Evolutionary conservation across 75 land plant species (phyloP).

Genomic region (Pinus albicaulis): DNA sequence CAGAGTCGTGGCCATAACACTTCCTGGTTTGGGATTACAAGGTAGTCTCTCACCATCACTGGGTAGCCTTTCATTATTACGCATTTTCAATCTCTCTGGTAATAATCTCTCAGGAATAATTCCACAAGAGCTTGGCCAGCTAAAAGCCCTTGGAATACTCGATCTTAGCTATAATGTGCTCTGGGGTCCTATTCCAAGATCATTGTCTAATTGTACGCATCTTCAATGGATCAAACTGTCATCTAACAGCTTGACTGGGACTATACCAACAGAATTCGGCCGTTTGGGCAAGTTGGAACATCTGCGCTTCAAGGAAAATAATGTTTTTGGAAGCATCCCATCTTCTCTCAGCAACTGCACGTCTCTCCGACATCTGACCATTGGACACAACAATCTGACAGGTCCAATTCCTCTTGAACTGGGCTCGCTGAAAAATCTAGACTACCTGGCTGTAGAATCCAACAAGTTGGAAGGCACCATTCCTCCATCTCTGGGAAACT

Average conservation of each 20-base stretch:
- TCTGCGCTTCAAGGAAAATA: slow-evolving; percentile 38
- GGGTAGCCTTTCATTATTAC: slow-evolving; percentile 26
- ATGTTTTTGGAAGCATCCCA: slow-evolving; percentile 57
- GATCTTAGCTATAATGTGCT: slow-evolving; percentile 45
- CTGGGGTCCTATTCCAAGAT: slow-evolving; percentile 54
- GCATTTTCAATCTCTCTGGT: slow-evolving; percentile 60
- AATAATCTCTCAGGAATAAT: slow-evolving; percentile 69
- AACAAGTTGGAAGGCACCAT: no score
- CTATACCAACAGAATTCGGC: slow-evolving; percentile 52
- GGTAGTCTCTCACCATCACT: slow-evolving; percentile 59
- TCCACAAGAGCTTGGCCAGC: slow-evolving; percentile 42
- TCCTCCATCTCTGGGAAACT: no score
- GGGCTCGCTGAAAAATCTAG: no score
- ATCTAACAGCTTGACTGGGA: slow-evolving; percentile 41
- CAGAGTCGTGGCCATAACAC: slow-evolving; percentile 34
- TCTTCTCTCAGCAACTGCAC: slow-evolving; percentile 50
- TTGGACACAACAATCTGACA: no score
- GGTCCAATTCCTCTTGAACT: no score
- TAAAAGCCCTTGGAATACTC: slow-evolving; percentile 30
- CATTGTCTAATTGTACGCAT: slow-evolving; percentile 32
- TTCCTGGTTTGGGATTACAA: slow-evolving; percentile 31
- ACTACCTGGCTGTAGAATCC: no score
- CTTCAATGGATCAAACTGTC: slow-evolving; percentile 46
- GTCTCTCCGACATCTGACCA: no score
- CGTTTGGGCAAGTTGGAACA: slow-evolving; percentile 23